Conservation (phyloP, 768 basidiomycete genomes). For the Hericium rajendrae region DNA sequence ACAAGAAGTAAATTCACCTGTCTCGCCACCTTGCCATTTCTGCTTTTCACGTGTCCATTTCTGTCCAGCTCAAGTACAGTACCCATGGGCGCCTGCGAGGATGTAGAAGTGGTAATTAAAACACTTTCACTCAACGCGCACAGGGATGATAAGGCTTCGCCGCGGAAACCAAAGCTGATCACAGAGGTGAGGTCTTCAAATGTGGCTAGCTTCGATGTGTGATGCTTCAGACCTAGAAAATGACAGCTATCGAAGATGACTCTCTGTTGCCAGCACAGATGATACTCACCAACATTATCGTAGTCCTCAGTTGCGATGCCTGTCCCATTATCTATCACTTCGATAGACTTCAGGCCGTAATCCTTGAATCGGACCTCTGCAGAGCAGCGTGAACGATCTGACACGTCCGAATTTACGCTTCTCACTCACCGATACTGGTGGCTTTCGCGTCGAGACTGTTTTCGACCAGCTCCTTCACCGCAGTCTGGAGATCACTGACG, state of each 20-base stretch:
- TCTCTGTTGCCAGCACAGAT: too few relatives aligned
- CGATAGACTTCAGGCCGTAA: slow-evolving; percentile 70
- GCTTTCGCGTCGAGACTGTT: slow-evolving; percentile 93
- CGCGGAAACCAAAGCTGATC: slow-evolving; percentile 86
- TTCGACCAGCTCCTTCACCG: slow-evolving; percentile 94
- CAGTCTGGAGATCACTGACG: slow-evolving; percentile 85
- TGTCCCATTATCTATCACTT: slow-evolving; percentile 87
- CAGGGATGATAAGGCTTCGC: slow-evolving; percentile 90
- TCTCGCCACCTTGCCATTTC: slow-evolving; percentile 54
- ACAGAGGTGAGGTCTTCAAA: slow-evolving; percentile 68
- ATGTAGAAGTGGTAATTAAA: slow-evolving; percentile 64
- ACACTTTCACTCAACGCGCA: slow-evolving; percentile 75
- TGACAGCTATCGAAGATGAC: neutral
- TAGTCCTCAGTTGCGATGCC: slow-evolving; percentile 78
- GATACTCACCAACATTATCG: slow-evolving; percentile 58
- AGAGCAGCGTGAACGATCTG: neutral
- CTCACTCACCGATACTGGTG: slow-evolving; percentile 63
- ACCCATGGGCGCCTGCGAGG: slow-evolving; percentile 66
- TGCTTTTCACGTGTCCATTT: slow-evolving; percentile 48
- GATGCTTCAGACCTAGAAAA: slow-evolving; percentile 70
- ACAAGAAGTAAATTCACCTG: slow-evolving; percentile 38
- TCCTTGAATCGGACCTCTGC: slow-evolving; percentile 87
- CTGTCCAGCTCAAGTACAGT: slow-evolving; percentile 64
- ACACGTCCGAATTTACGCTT: neutral
- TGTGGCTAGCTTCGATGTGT: slow-evolving; percentile 83